Evolutionary conservation across 768 basidiomycete genomes (phyloP), one percentile per base, ranked within the genome.

Genomic region (Aureoboletus auriporus): DNA sequence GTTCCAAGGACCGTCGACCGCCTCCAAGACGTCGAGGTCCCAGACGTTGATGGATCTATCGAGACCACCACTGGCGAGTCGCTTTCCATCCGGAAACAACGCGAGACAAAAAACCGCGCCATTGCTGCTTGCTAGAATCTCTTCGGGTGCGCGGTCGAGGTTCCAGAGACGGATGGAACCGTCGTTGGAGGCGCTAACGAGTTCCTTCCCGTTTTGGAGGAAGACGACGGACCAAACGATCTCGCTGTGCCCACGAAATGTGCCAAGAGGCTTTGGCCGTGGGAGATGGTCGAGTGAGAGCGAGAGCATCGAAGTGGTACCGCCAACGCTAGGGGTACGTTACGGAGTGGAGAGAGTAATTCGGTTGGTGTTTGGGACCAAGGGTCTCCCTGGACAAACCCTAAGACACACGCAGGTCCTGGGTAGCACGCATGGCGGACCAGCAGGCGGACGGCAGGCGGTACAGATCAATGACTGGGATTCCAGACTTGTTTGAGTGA

Each of bases 381-480:
- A 59, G 57, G 60, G 62, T 65, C 51, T 16, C 51, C 46, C 46
- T 53, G 59, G 53, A 59, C 56, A 48, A 61, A 62, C 62, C 62
- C 63, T 65, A 63, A 52, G 63, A 54, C 62, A 48, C 58, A 63
- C 51, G 53, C 52, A 50, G 56, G 60, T 63, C 63, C 54, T 62
- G 54, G 55, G 49, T 59, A 47, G 51, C 57, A 57, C 60, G 50
- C 63, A 63, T 60, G 62, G 59, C 50, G 62, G 55, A 62, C 63
- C 62, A 50, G 57, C 62, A 63, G 62, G 62, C 39, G 62, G 54
- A 63, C 60, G 63, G 60, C 60, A 63, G 54, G 62, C 44, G 63
- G 60, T 55, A 49, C 57, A 65, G 57, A 63, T 63, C 63, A 65
- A 65, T 65, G 54, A 51, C 52, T 50, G 54, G 60, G 63, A 65